A percentile compares a stretch with the other conserved stretches of the same genome.
Conservation (phyloP, 2,329 filamentous ascomycete species). For the Botrytis squamosa region DNA sequence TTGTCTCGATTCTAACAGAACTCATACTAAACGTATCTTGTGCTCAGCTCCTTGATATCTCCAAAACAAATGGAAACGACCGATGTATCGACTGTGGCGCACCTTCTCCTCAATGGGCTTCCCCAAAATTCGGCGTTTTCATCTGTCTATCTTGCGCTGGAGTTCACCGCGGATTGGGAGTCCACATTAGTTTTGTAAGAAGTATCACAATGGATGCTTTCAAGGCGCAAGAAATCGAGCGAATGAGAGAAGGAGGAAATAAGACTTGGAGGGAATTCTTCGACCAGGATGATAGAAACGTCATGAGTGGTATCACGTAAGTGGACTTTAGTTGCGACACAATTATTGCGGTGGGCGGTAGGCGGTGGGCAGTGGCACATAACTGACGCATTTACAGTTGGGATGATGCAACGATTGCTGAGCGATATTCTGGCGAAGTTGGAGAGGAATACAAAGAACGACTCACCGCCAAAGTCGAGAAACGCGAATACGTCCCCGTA, state of each 20-base stretch:
- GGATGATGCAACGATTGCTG: conserved; percentile 85
- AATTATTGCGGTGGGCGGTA: neutral
- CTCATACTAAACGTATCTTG: conserved; percentile 25
- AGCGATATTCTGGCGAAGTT: conserved; percentile 84
- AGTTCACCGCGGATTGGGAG: conserved; percentile 88
- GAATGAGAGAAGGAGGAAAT: conserved; percentile 92
- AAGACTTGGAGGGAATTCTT: conserved; percentile 85
- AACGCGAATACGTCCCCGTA: conserved; percentile 76
- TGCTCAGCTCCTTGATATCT: conserved; percentile 79
- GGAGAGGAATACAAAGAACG: conserved; percentile 96
- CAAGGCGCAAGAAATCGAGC: conserved; percentile 86
- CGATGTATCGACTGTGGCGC: conserved; percentile 93
- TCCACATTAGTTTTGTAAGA: conserved; percentile 97
- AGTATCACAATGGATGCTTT: conserved; percentile 99
- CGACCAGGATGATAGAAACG: conserved; percentile 65
- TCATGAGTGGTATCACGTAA: conserved; percentile 57
- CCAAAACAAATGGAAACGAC: conserved; percentile 86
- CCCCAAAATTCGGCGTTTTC: conserved; percentile 97
- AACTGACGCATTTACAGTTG: conserved; percentile 42
- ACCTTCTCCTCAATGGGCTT: conserved; percentile 95
- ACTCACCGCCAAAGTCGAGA: conserved; percentile 83
- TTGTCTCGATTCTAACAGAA: neutral
- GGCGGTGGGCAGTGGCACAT: neutral
- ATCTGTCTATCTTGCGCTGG: conserved; percentile 97
- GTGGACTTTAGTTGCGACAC: conserved; percentile 21